phyloP scores from a whole-genome alignment of 306 rosid species.

The Pterocarpus macrocarpus region DNA sequence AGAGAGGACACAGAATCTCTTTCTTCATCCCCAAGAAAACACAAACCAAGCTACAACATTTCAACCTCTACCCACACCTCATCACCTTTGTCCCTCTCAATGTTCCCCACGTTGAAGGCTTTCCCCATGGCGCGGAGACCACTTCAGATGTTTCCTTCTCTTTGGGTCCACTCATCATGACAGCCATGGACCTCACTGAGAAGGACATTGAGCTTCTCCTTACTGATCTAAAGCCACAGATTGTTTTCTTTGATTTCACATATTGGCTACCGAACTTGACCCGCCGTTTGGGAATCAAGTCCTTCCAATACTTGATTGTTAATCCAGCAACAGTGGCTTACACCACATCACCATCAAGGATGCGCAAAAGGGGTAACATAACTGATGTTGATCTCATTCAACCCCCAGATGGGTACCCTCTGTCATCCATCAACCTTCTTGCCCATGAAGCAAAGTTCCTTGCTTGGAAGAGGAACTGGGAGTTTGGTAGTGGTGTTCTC shows the following conservation, averaged over 20 bases:
- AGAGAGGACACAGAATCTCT: slow-evolving; percentile 48
- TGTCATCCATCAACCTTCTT: slow-evolving; percentile 36
- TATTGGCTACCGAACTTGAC: slow-evolving; percentile 45
- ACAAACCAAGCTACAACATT: slow-evolving; percentile 31
- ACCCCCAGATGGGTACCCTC: slow-evolving; percentile 50
- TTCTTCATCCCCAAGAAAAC: slow-evolving; percentile 47
- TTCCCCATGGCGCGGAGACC: slow-evolving; percentile 43
- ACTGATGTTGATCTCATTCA: slow-evolving; percentile 44
- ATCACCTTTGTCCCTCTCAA: slow-evolving; percentile 39
- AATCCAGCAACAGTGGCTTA: slow-evolving; percentile 41
- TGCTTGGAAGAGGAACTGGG: background rate
- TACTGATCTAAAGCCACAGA: slow-evolving; percentile 30
- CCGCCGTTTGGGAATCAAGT: slow-evolving; percentile 38
- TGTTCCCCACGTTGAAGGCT: slow-evolving; percentile 47
- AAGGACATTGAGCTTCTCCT: slow-evolving; percentile 40
- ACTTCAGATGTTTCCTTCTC: slow-evolving; percentile 43
- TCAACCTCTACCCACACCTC: slow-evolving; percentile 43
- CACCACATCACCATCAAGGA: slow-evolving; percentile 4
- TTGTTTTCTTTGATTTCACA: slow-evolving; percentile 49
- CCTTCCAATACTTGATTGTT: slow-evolving; percentile 36
- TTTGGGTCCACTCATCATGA: slow-evolving; percentile 34
- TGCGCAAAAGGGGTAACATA: slow-evolving; percentile 7
- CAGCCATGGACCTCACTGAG: slow-evolving; percentile 48
- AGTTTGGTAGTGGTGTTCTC: slow-evolving; percentile 45
- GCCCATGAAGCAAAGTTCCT: slow-evolving; percentile 40